phyloP scores from a whole-genome alignment of 148 eudicot genomes.

The Pouteria glomerata region DNA sequence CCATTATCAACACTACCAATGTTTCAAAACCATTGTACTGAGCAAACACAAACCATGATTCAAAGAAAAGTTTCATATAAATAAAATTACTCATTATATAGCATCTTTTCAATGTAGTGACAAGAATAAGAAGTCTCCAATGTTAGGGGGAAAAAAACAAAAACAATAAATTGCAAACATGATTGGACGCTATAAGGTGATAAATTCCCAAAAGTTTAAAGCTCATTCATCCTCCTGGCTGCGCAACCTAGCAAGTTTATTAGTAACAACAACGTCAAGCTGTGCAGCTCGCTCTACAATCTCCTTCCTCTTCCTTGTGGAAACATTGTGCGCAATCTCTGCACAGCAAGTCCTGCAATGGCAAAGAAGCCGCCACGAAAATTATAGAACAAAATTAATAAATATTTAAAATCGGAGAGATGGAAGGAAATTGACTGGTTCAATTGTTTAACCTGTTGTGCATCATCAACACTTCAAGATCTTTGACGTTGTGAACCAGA shows the following conservation, averaged over 20 bases:
- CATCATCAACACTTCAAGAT: slow-evolving; percentile 56
- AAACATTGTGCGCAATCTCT: slow-evolving; percentile 49
- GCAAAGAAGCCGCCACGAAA: not conserved
- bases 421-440: too few relatives aligned
- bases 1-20: too few relatives aligned
- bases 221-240: slow-evolving; percentile 56
- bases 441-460: slow-evolving; percentile 35
- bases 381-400: not conserved
- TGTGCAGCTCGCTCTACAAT: slow-evolving; percentile 43
- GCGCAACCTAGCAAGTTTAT: slow-evolving; percentile 45
- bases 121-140: too few relatives aligned
- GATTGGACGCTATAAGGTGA: too few relatives aligned
- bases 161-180: too few relatives aligned
- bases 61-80: too few relatives aligned
- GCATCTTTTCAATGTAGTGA: too few relatives aligned
- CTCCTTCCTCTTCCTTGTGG: slow-evolving; percentile 48
- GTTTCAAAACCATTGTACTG: too few relatives aligned
- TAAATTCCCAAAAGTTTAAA: too few relatives aligned
- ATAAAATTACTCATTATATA: too few relatives aligned
- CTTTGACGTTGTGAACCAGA: slow-evolving; percentile 43
- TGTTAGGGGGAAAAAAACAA: too few relatives aligned
- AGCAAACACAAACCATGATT: too few relatives aligned
- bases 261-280: slow-evolving; percentile 41
- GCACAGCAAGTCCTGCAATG: slow-evolving; percentile 35
- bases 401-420: not conserved